Conservation (phyloP, 164 flowering plant species). For the Chimonanthus salicifolius region DNA sequence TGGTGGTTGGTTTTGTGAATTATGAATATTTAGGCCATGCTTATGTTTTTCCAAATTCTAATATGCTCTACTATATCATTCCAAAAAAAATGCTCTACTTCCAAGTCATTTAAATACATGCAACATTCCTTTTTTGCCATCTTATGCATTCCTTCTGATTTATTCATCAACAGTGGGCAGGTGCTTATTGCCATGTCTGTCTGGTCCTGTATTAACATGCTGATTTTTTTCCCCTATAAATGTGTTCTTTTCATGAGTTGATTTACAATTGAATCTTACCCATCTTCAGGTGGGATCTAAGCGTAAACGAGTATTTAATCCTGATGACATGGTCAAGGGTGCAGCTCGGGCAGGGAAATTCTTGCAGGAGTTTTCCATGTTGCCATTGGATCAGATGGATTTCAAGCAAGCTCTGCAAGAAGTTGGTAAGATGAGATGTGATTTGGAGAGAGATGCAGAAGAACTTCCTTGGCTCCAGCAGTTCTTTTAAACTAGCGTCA, state of each 20-base stretch:
- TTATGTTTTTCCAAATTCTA: too few relatives aligned
- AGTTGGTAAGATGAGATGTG: constrained; percentile 49
- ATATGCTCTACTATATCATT: too few relatives aligned
- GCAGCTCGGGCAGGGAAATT: constrained; percentile 69
- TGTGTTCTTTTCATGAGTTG: not conserved
- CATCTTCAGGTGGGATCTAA: constrained; percentile 51
- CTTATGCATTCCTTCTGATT: too few relatives aligned
- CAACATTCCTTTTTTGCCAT: too few relatives aligned
- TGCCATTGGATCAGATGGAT: constrained; percentile 79
- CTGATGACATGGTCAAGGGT: constrained; percentile 67
- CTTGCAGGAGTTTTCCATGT: constrained; percentile 64
- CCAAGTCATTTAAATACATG: too few relatives aligned
- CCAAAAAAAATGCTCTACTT: too few relatives aligned
- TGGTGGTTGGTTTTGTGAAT: not conserved
- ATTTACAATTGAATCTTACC: not conserved
- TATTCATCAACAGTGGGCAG: too few relatives aligned
- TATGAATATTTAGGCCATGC: too few relatives aligned
- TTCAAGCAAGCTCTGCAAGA: constrained; percentile 51
- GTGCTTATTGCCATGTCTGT: too few relatives aligned
- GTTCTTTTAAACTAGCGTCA: constrained; percentile 36
- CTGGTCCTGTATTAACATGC: too few relatives aligned
- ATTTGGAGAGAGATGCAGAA: constrained; percentile 63
- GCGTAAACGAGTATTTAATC: constrained; percentile 52
- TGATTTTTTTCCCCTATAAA: too few relatives aligned
- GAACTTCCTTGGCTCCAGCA: constrained; percentile 74